Conservation (phyloP, 2,329 filamentous ascomycete species). For the Colletotrichum caudatum region DNA sequence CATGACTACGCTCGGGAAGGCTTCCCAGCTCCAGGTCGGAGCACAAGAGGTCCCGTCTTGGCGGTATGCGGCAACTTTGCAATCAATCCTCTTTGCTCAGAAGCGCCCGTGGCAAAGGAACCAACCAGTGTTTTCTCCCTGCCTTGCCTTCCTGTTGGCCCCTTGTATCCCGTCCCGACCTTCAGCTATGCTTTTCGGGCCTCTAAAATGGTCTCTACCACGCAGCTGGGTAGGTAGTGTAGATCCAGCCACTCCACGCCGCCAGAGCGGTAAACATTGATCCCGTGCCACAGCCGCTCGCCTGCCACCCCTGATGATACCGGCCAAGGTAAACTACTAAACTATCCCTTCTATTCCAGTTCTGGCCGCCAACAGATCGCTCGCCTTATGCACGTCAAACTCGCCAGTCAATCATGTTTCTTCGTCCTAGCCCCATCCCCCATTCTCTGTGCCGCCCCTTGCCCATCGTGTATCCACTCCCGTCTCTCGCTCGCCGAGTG, state of each 20-base stretch:
- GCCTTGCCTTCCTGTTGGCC: background rate
- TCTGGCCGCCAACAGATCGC: constrained; percentile 35
- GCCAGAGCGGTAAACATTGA: constrained; percentile 19
- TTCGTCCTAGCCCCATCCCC: constrained; percentile 16
- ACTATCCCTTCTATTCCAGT: constrained; percentile 30
- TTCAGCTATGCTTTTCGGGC: constrained; percentile 8
- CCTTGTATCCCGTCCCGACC: background rate
- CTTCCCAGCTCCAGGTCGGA: background rate
- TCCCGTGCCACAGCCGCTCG: constrained; percentile 29
- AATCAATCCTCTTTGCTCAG: background rate
- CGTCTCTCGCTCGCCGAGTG: constrained; percentile 19
- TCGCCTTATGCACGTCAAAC: constrained; percentile 40
- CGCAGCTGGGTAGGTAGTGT: constrained; percentile 34
- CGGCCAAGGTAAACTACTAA: background rate
- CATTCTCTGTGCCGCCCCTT: constrained; percentile 27
- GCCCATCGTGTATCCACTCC: constrained; percentile 26
- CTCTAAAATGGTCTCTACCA: constrained; percentile 34
- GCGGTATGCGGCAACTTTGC: background rate
- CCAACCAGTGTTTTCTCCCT: background rate
- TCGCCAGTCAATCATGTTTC: constrained; percentile 22
- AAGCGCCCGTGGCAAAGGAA: background rate
- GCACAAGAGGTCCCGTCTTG: background rate
- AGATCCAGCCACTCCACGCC: constrained; percentile 35
- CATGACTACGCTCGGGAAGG: background rate
- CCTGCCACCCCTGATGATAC: constrained; percentile 6